Conservation (phyloP, 2,329 filamentous ascomycete genomes). For the Pestalotiopsis sp. region DNA sequence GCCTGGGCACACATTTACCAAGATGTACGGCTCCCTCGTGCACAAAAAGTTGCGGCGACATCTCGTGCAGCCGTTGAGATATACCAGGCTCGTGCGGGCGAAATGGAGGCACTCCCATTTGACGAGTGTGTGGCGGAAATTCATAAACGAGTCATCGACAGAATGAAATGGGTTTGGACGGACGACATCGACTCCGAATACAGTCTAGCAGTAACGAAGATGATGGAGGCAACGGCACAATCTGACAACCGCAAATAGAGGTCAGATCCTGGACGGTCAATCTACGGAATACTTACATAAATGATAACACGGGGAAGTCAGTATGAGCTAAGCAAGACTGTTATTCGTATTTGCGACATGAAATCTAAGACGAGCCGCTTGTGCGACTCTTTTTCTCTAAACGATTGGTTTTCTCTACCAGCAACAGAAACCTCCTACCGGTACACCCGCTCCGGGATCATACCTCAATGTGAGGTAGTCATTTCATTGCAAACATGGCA, state of each 20-base stretch:
- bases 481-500: no score
- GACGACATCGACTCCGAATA: slow-evolving; percentile 31
- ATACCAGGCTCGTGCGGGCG: slow-evolving; percentile 35
- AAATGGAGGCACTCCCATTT: slow-evolving; percentile 31
- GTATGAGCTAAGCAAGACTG: no score
- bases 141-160: slow-evolving; percentile 23
- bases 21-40: slow-evolving; percentile 30
- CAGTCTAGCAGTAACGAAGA: slow-evolving; percentile 3
- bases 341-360: no score
- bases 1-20: slow-evolving; percentile 29
- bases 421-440: no score
- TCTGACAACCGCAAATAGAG: not conserved
- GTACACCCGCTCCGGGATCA: no score
- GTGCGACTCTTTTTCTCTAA: no score
- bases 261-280: not conserved
- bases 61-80: slow-evolving; percentile 31
- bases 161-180: slow-evolving; percentile 33
- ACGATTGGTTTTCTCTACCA: no score
- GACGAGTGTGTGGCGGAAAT: slow-evolving; percentile 36
- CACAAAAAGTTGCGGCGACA: slow-evolving; percentile 31
- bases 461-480: no score
- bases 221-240: not conserved
- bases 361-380: no score
- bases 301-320: no score
- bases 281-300: no score